Evolutionary conservation across 768 basidiomycete species (phyloP), one percentile per base, ranked within the genome.

Genomic region (Nidula microcarpa): DNA sequence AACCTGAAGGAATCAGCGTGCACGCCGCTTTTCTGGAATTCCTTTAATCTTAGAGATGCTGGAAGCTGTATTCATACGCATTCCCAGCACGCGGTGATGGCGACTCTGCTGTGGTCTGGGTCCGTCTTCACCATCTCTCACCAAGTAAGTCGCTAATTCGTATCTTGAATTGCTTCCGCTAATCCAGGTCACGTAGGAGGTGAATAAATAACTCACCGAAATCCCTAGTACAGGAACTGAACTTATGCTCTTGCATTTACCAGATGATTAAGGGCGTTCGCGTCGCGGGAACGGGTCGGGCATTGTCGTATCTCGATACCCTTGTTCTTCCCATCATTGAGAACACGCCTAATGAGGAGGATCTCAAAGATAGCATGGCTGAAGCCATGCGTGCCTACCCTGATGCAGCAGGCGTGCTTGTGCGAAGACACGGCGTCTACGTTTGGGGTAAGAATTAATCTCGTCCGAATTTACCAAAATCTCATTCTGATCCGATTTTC

Each of bases 241-340:
- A 6, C 16, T 14, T 43, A 47, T 39, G 23, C 23, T 23, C 39
- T 10, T 17, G n/a, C 36, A 30, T 44, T 41, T 30, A 43, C 58
- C 58, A 94, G 84, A 94, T 94, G 93, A 95, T 94, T 65, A 95
- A 95, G 66, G 93, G 92, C 18, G 81, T 95, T 43, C 80, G 91
- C 8, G 64, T 84, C 13, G 88, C 81, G 5, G 92, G 93, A 9
- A 84, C 77, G n/a, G 90, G 89, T 1, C 67, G 71, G n/a, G 80
- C 90, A 0, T 64, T 93, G 56, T 86, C 88, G 1, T 94, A 92
- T 68, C 81, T 92, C 50, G 91, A 95, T 68, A 94, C 89, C 4
- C 78, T 94, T 7, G 84, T 82, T 49, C 73, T 95, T 2, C 93
- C 92, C 0, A 94, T 95, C 62, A 95, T 94, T 55, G 87, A 91